These are phyloP conservation scores for Oxyria digyna DNA, from an alignment of 148 eudicot species.

Conservation along the genomic window DNA sequence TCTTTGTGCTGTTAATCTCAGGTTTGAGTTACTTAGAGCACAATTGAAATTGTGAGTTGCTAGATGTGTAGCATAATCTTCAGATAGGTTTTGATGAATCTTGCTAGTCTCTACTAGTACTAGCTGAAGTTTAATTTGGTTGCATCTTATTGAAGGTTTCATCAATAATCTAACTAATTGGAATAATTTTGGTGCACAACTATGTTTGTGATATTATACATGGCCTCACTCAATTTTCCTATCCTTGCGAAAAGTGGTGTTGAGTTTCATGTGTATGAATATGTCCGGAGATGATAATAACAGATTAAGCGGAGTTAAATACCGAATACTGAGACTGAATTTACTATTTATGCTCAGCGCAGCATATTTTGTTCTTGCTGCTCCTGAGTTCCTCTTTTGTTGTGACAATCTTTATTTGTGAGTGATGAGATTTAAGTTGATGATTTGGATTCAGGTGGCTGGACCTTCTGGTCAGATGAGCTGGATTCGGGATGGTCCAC, in stretches of 20 bases:
- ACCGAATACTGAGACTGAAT: not conserved
- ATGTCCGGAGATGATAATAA: too few relatives aligned
- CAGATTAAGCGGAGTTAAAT: too few relatives aligned
- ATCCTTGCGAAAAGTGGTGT: too few relatives aligned
- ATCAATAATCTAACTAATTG: not conserved
- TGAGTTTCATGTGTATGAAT: too few relatives aligned
- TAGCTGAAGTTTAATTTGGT: not conserved
- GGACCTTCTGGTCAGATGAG: constrained; percentile 98
- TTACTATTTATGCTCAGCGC: not conserved
- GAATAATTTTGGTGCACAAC: too few relatives aligned
- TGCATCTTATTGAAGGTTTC: not conserved
- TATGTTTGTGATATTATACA: too few relatives aligned
- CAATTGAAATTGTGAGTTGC: not conserved
- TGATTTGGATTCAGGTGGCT: constrained; percentile 36
- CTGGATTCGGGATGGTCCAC: constrained; percentile 91
- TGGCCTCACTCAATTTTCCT: too few relatives aligned
- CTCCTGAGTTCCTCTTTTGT: not conserved
- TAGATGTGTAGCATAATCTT: not conserved
- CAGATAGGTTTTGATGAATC: not conserved
- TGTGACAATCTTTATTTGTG: not conserved
- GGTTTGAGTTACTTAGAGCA: not conserved
- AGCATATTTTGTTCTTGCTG: not conserved
- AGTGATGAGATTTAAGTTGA: not conserved
- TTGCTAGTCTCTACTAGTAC: not conserved
- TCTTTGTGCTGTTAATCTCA: constrained; percentile 10